phyloP scores from a whole-genome alignment of 768 basidiomycete species.

The Pholiota conissans region DNA sequence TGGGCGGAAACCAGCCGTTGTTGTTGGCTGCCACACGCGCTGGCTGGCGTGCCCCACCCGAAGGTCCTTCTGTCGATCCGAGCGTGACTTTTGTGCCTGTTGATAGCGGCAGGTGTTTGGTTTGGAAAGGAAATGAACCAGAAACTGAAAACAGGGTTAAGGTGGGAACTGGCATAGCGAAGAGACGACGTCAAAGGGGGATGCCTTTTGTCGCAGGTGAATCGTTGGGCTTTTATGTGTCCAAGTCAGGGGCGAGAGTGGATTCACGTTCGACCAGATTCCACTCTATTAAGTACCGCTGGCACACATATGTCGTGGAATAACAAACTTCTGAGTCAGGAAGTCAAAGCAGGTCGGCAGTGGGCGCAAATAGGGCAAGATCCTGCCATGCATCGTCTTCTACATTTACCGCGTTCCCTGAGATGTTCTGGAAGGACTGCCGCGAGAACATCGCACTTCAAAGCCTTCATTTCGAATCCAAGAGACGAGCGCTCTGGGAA shows the following conservation, averaged over 20 bases:
- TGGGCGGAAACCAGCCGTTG: constrained; percentile 46
- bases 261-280: background rate
- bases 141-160: constrained; percentile 13
- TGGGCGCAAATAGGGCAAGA: constrained; percentile 4
- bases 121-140: constrained; percentile 21
- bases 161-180: constrained; percentile 5
- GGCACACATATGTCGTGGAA: constrained; percentile 9
- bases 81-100: constrained; percentile 16
- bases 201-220: background rate
- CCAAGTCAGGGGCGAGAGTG: background rate
- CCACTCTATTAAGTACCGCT: background rate
- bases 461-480: background rate
- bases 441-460: constrained; percentile 5
- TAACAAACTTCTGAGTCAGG: constrained; percentile 9
- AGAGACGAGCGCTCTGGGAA: background rate
- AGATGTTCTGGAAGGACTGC: constrained; percentile 5
- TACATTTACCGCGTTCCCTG: constrained; percentile 14
- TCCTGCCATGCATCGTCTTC: background rate
- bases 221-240: background rate
- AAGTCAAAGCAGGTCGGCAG: constrained; percentile 3
- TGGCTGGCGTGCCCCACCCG: constrained; percentile 3
- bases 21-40: constrained; percentile 24
- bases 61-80: constrained; percentile 18
- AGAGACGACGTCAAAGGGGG: background rate
- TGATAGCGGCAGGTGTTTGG: constrained; percentile 15